Percentiles rank a stretch among this genome's conserved stretches.
Evolutionary conservation across 1,139 yeast genomes (phyloP).

Genomic region (Arxiozyma telluris): DNA sequence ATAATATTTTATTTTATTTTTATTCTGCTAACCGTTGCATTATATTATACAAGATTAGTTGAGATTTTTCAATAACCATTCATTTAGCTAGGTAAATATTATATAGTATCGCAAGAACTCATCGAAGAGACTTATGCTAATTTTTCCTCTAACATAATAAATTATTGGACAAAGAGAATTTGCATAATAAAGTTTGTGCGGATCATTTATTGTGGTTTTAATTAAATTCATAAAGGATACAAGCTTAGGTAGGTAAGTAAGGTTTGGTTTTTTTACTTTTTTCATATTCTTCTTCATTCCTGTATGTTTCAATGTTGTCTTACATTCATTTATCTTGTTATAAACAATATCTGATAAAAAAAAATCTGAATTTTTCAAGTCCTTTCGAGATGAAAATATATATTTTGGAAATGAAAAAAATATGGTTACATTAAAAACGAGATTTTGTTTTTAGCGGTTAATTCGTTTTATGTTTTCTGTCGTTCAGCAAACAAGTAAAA

Average conservation of each 20-base stretch:
- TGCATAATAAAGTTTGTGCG: background rate
- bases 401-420: too few relatives aligned
- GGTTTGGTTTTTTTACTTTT: background rate
- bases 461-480: background rate
- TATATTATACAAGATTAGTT: too few relatives aligned
- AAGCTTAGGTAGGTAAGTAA: too few relatives aligned
- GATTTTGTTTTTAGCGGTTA: background rate
- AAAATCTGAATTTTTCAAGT: background rate
- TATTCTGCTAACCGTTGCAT: background rate
- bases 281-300: too few relatives aligned
- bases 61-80: background rate
- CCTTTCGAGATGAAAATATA: background rate
- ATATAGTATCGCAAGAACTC: background rate
- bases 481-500: background rate
- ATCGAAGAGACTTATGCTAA: too few relatives aligned
- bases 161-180: background rate
- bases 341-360: background rate
- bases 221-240: too few relatives aligned
- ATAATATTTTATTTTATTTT: too few relatives aligned
- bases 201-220: too few relatives aligned
- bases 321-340: too few relatives aligned
- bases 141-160: too few relatives aligned
- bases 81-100: too few relatives aligned
- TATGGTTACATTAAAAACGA: too few relatives aligned
- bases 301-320: background rate